Conservation (phyloP, 805 yeast species). For the Wickerhamiella allomyrinae region DNA sequence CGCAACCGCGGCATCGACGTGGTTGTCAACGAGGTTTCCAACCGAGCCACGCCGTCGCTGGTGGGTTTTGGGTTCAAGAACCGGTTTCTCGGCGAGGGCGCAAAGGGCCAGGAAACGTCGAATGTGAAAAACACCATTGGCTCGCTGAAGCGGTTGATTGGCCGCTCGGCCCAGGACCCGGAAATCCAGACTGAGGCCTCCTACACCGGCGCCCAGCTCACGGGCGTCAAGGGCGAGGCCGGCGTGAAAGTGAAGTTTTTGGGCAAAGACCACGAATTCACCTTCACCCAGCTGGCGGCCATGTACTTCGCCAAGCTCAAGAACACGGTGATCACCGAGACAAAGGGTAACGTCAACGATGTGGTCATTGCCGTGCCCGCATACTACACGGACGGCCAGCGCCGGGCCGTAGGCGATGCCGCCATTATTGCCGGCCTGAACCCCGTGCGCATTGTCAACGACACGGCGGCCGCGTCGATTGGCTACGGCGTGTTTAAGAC, state of each 20-base stretch:
- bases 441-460: conserved; percentile 97
- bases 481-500: conserved; percentile 96
- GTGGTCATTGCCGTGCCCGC: conserved; percentile 91
- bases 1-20: conserved; percentile 97
- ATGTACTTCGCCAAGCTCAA: conserved; percentile 90
- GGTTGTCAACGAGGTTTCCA: conserved; percentile 95
- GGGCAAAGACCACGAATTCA: conserved; percentile 64
- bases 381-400: conserved; percentile 94
- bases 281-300: conserved; percentile 83
- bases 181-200: conserved; percentile 62
- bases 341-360: conserved; percentile 68
- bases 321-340: conserved; percentile 64
- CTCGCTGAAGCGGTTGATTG: conserved; percentile 84
- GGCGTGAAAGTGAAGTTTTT: conserved; percentile 76
- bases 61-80: conserved; percentile 84
- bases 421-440: conserved; percentile 91
- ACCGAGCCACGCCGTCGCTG: conserved; percentile 85
- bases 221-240: conserved; percentile 54
- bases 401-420: conserved; percentile 92
- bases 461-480: conserved; percentile 96
- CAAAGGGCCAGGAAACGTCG: conserved; percentile 91
- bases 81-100: conserved; percentile 90
- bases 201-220: conserved; percentile 59
- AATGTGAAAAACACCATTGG: conserved; percentile 94
- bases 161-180: conserved; percentile 59